Percentiles rank a stretch among this genome's conserved stretches.
Conservation (phyloP, 495 filamentous ascomycete genomes). For the Staphylotrichum longicolle region DNA sequence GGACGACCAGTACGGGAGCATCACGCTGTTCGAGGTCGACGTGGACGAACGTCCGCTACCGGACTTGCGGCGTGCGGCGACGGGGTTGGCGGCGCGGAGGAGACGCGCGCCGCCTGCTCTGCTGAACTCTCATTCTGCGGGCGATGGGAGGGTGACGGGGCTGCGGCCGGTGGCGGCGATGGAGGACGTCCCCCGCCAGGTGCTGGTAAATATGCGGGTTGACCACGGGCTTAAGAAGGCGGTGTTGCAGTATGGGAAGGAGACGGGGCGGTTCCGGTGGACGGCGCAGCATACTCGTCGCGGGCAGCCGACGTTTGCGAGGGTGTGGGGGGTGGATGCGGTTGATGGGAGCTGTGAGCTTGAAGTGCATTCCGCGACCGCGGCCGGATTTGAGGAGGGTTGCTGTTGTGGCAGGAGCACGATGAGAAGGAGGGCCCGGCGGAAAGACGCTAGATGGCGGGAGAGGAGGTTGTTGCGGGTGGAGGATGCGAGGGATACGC, state of each 20-base stretch:
- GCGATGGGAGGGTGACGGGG: neutral
- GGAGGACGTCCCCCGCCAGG: slow-evolving; percentile 23
- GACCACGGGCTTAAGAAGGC: slow-evolving; percentile 17
- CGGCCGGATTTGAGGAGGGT: neutral
- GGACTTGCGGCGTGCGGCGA: neutral
- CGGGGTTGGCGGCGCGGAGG: neutral
- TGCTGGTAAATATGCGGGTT: slow-evolving; percentile 16
- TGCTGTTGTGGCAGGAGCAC: neutral
- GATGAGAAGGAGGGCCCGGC: neutral
- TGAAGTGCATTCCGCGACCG: neutral
- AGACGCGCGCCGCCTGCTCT: neutral
- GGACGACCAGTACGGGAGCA: slow-evolving; percentile 16
- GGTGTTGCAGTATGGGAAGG: slow-evolving; percentile 7
- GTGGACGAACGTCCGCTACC: neutral
- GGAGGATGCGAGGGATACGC: neutral
- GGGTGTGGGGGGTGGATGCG: neutral
- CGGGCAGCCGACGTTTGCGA: neutral
- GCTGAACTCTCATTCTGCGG: no score
- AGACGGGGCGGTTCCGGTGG: slow-evolving; percentile 12
- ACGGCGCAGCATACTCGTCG: neutral
- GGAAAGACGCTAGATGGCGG: neutral
- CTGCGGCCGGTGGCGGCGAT: slow-evolving; percentile 20
- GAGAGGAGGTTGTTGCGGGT: neutral
- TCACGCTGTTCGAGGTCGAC: slow-evolving; percentile 21
- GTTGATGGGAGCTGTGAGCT: neutral